Percentiles rank a stretch among this genome's conserved stretches.
These are phyloP conservation scores for Hortiboletus flavorubellus DNA, from an alignment of 768 basidiomycete species.

Conservation along the genomic window DNA sequence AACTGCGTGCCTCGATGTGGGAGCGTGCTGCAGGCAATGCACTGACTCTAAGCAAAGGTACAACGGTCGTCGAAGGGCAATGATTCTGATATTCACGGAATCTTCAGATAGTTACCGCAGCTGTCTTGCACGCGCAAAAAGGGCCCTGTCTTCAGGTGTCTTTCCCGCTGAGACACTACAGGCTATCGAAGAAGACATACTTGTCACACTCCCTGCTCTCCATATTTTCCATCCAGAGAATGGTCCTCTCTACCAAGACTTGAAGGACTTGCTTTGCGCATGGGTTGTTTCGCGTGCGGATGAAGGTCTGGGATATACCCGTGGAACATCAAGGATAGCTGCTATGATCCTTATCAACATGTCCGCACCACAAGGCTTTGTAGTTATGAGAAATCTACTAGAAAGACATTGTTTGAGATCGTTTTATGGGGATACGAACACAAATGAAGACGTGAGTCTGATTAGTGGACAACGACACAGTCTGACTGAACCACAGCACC, in stretches of 20 bases:
- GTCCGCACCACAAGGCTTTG: constrained; percentile 68
- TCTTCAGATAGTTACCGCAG: constrained; percentile 60
- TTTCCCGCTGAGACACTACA: constrained; percentile 64
- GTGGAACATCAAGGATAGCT: constrained; percentile 69
- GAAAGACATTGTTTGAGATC: constrained; percentile 82
- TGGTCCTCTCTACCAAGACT: constrained; percentile 78
- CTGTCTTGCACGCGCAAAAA: constrained; percentile 71
- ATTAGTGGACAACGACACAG: constrained; percentile 13
- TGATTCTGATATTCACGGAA: constrained; percentile 2
- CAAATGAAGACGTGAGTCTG: constrained; percentile 74
- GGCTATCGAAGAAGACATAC: constrained; percentile 72
- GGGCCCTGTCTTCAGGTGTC: constrained; percentile 57
- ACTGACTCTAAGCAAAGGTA: constrained; percentile 80
- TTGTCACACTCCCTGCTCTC: constrained; percentile 66
- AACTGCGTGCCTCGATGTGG: constrained; percentile 79
- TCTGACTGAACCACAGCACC: constrained; percentile 25
- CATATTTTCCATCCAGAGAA: constrained; percentile 76
- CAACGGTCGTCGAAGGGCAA: constrained; percentile 1
- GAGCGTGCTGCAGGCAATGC: constrained; percentile 81
- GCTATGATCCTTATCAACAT: constrained; percentile 88
- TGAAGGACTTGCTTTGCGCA: constrained; percentile 81
- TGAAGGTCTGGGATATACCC: constrained; percentile 72
- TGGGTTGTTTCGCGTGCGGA: constrained; percentile 87
- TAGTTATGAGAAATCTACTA: constrained; percentile 81
- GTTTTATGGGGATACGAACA: constrained; percentile 70